Evolutionary conservation across 495 filamentous ascomycete species (phyloP), one percentile per base, ranked within the genome.

Genomic region (Hyaloscypha finlandica): DNA sequence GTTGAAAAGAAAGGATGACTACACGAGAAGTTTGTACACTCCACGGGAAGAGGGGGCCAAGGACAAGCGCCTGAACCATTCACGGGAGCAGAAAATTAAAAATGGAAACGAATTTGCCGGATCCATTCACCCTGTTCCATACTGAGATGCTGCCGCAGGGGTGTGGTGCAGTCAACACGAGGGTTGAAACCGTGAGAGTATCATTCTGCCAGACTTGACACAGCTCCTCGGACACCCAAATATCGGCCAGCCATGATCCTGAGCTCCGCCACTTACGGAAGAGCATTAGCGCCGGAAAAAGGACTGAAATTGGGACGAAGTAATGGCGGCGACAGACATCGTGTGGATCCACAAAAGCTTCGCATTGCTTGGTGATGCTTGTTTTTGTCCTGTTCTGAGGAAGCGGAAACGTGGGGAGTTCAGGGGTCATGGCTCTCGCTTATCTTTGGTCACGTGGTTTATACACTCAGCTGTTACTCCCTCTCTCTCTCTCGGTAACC

Each of bases 181-280:
- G 65, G 22, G 52, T 55, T 68, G 59, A 63, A 62, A 68, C 59
- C 11, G 37, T 33, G 30, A 54, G 14, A 55, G 65, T 67, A 58
- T 68, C 65, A 62, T 56, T 68, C 4, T 45, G 20, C 25, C 32
- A 33, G 51, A 16, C 65, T 57, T 48, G 65, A 68, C 59, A 68
- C 65, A 68, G 53, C 65, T 58, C 65, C 62, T 42, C 52, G 62
- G 59, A 42, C 31, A 39, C 59, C 33, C 29, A 31, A 56, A 56
- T 56, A 8, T 56, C 19, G 53, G 53, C 53, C 53, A 31, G 20
- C 19, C 16, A 12, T 25, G 29, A 31, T 31, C 19, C 1, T 53
- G 19, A 16, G 19, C 51, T 20, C 22, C 53, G 53, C 53, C 53
- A 56, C 53, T 56, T 16, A 25, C 53, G 29, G 22, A 30, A 56